These are phyloP conservation scores for Mycena latifolia DNA, from an alignment of 768 basidiomycete genomes.

Conservation along the genomic window DNA sequence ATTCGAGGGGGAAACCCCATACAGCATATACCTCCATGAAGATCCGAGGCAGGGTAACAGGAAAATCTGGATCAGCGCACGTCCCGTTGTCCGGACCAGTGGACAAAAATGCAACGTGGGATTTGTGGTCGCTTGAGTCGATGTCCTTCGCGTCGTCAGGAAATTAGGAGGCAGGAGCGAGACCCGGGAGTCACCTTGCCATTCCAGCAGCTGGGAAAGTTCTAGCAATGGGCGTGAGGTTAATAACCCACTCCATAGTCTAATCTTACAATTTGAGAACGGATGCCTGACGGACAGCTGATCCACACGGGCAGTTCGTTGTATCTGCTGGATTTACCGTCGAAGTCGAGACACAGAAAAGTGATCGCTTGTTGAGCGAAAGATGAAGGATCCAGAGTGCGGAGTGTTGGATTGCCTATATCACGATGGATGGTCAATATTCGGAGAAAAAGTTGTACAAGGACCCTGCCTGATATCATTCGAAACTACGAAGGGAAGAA, in stretches of 20 bases:
- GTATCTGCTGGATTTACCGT: slow-evolving; percentile 25
- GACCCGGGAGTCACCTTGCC: slow-evolving; percentile 17
- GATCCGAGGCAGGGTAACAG: slow-evolving; percentile 55
- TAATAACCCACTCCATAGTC: neutral
- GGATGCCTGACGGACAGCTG: slow-evolving; percentile 33
- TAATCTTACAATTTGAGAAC: slow-evolving; percentile 29
- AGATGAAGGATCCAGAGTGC: slow-evolving; percentile 33
- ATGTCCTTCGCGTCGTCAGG: slow-evolving; percentile 43
- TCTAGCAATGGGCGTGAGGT: slow-evolving; percentile 8
- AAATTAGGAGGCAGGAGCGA: neutral
- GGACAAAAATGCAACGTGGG: slow-evolving; percentile 55
- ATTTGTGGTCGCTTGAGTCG: slow-evolving; percentile 55
- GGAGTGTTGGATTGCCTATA: slow-evolving; percentile 34
- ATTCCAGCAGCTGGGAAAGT: slow-evolving; percentile 38
- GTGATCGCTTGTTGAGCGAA: slow-evolving; percentile 37
- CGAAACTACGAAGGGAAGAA: slow-evolving; percentile 21
- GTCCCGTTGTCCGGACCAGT: slow-evolving; percentile 56
- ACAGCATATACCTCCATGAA: slow-evolving; percentile 50
- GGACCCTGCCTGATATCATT: slow-evolving; percentile 31
- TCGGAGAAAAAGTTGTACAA: neutral
- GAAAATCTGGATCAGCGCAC: slow-evolving; percentile 51
- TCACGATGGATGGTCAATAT: neutral
- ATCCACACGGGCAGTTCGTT: slow-evolving; percentile 32
- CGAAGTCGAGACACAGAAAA: slow-evolving; percentile 35
- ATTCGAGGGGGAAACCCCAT: too few relatives aligned